Percentiles rank a stretch among this genome's conserved stretches.
Evolutionary conservation across 1,139 yeast species (phyloP).

Genomic region (Trichomonascaceae sp.): DNA sequence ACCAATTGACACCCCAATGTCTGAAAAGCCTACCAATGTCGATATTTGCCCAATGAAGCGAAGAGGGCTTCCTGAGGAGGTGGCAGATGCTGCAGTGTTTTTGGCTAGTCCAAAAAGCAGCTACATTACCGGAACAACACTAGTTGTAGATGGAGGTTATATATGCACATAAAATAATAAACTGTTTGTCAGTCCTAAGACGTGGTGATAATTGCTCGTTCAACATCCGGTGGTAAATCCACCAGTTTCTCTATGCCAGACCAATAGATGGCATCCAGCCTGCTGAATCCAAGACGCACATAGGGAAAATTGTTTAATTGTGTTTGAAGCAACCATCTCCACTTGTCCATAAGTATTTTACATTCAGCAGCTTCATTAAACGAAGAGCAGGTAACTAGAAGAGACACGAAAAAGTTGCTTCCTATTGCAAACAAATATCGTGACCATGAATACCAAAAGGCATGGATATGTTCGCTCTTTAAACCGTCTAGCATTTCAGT

Average conservation of each 20-base stretch:
- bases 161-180: neutral
- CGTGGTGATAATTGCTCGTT: neutral
- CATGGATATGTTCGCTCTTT: neutral
- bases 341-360: neutral
- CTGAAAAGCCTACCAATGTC: neutral
- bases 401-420: neutral
- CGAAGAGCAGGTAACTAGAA: neutral
- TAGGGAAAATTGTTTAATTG: neutral
- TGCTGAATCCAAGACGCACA: neutral
- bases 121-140: constrained; percentile 70
- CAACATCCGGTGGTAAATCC: neutral
- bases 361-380: neutral
- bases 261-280: neutral
- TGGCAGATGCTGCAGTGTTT: constrained; percentile 86
- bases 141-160: constrained; percentile 85
- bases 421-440: neutral
- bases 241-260: neutral
- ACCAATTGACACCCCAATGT: neutral
- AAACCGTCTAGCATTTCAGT: neutral
- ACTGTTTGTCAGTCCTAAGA: neutral
- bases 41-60: constrained; percentile 43
- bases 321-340: neutral
- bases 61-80: constrained; percentile 67
- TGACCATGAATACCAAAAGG: neutral
- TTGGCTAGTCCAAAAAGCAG: constrained; percentile 76